A percentile compares a stretch with the other conserved stretches of the same genome.
Conservation (phyloP, 2,329 filamentous ascomycete species). For the Claviceps capensis region DNA sequence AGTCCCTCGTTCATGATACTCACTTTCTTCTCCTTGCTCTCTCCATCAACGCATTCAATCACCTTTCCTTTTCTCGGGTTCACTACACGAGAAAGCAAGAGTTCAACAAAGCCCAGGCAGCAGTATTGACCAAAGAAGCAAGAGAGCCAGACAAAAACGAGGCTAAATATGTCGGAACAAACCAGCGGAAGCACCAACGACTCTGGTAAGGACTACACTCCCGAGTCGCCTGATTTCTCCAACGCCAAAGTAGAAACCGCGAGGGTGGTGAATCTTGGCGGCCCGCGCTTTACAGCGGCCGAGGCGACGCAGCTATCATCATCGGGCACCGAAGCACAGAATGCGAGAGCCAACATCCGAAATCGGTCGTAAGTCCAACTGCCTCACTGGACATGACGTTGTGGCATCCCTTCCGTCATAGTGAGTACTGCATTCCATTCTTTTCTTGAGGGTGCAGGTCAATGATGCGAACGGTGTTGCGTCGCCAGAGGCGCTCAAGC, state of each 20-base stretch:
- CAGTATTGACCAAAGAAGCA: neutral
- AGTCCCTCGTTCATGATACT: neutral
- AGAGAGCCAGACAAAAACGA: neutral
- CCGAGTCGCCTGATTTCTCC: neutral
- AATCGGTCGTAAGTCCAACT: neutral
- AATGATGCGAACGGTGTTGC: neutral
- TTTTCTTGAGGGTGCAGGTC: neutral
- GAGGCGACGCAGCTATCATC: slow-evolving; percentile 1
- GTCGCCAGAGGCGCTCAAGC: neutral
- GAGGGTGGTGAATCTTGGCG: neutral
- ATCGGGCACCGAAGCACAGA: neutral
- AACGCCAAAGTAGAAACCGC: neutral
- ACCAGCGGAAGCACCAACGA: neutral
- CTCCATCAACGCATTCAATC: neutral
- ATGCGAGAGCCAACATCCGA: neutral
- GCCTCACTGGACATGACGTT: neutral
- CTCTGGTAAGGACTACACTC: neutral
- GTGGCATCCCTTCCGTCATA: neutral
- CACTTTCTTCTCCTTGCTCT: neutral
- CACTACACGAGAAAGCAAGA: neutral
- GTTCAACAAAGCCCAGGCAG: neutral
- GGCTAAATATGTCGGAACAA: neutral
- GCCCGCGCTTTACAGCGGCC: neutral
- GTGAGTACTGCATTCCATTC: neutral
- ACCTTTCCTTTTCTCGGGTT: neutral